These are phyloP conservation scores for Alternaria tenuissima DNA, from an alignment of 2,329 filamentous ascomycete species.

Conservation along the genomic window DNA sequence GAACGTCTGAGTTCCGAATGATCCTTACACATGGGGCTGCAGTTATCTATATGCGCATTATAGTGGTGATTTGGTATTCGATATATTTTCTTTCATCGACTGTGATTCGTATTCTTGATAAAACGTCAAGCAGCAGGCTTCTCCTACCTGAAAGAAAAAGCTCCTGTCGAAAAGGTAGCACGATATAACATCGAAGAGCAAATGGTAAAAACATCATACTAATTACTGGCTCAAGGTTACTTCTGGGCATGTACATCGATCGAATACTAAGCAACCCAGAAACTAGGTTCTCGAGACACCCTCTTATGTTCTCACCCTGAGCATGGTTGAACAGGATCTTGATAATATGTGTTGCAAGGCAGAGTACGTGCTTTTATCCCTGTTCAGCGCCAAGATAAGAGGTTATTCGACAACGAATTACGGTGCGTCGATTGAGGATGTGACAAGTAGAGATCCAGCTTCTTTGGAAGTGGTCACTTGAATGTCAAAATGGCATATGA, in stretches of 20 bases:
- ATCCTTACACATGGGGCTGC: slow-evolving; percentile 7
- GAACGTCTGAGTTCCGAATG: slow-evolving; percentile 29
- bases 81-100: no score
- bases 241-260: background rate
- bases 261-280: background rate
- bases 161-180: background rate
- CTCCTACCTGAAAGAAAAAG: background rate
- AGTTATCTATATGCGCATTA: background rate
- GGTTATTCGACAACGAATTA: background rate
- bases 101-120: background rate
- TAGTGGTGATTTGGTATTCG: background rate
- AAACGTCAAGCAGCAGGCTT: background rate
- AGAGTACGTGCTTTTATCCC: background rate
- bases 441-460: background rate
- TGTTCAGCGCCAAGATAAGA: background rate
- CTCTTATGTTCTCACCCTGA: background rate
- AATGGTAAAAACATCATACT: background rate
- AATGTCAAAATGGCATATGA: background rate
- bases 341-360: background rate
- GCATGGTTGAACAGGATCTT: background rate
- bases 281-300: background rate
- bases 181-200: background rate
- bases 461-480: background rate
- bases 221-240: background rate
- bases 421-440: background rate